A percentile compares a stretch with the other conserved stretches of the same genome.
Conservation (phyloP, 2,329 filamentous ascomycete genomes). For the Byssochlamys sp. region DNA sequence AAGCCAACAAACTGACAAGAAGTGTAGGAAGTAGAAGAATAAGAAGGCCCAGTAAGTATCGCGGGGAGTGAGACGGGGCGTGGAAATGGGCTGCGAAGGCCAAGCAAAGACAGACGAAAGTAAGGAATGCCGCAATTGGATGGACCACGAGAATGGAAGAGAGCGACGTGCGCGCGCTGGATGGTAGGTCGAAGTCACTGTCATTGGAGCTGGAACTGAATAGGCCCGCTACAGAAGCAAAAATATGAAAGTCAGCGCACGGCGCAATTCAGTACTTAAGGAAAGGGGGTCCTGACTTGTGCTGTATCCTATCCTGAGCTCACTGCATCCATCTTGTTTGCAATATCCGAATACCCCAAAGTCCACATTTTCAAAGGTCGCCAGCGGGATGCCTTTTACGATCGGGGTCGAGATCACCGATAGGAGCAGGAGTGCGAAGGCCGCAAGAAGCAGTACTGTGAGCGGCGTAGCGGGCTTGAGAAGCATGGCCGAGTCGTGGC, state of each 20-base stretch:
- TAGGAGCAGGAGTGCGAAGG: slow-evolving; percentile 75
- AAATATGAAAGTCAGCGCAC: slow-evolving; percentile 3
- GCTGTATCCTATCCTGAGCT: slow-evolving; percentile 74
- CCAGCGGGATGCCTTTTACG: slow-evolving; percentile 74
- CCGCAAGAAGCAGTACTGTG: slow-evolving; percentile 70
- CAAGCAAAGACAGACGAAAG: slow-evolving; percentile 72
- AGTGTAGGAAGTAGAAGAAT: slow-evolving; percentile 81
- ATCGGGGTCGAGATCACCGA: slow-evolving; percentile 87
- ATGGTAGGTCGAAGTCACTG: slow-evolving; percentile 53
- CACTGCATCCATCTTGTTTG: slow-evolving; percentile 54
- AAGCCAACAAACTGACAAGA: slow-evolving; percentile 71
- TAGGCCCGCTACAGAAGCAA: slow-evolving; percentile 33
- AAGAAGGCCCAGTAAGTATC: slow-evolving; percentile 74
- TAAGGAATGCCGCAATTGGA: slow-evolving; percentile 77
- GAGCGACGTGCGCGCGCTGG: slow-evolving; percentile 58
- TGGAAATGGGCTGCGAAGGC: slow-evolving; percentile 77
- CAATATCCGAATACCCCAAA: slow-evolving; percentile 95
- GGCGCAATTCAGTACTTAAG: neutral
- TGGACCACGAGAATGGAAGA: slow-evolving; percentile 86
- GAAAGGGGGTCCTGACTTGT: slow-evolving; percentile 51
- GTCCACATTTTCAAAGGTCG: slow-evolving; percentile 62
- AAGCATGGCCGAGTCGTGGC: slow-evolving; percentile 48
- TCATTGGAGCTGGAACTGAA: slow-evolving; percentile 37
- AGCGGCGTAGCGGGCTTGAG: slow-evolving; percentile 87
- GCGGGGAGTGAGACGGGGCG: slow-evolving; percentile 75